Percentiles rank a stretch among this genome's conserved stretches.
These are phyloP conservation scores for Citrus maxima DNA, from an alignment of 345 rosid genomes.

Conservation along the genomic window DNA sequence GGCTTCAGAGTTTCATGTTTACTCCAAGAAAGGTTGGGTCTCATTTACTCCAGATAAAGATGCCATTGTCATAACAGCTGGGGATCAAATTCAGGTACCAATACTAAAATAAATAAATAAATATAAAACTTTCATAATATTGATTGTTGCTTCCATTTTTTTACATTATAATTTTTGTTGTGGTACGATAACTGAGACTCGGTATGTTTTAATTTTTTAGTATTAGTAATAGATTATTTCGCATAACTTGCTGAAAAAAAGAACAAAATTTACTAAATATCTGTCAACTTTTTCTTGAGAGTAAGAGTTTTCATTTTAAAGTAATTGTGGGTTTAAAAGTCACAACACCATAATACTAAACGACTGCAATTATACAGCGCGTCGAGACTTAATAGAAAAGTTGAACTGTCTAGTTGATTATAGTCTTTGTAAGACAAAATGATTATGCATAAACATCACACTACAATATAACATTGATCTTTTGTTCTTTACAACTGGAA, in stretches of 20 bases:
- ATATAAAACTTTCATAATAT: not conserved
- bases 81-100: constrained; percentile 68
- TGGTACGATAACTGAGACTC: not conserved
- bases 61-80: constrained; percentile 66
- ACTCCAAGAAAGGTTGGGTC: constrained; percentile 88
- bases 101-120: not conserved
- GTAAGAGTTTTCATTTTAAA: too few relatives aligned
- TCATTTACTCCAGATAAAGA: constrained; percentile 61
- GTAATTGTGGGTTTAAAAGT: too few relatives aligned
- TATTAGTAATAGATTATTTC: too few relatives aligned
- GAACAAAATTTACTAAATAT: too few relatives aligned
- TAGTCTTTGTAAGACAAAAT: constrained; percentile 6
- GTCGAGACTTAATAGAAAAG: not conserved
- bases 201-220: too few relatives aligned
- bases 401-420: not conserved
- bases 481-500: constrained; percentile 20
- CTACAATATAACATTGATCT: not conserved
- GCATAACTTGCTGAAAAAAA: too few relatives aligned
- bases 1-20: constrained; percentile 65
- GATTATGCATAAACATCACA: not conserved
- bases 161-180: too few relatives aligned
- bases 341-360: too few relatives aligned
- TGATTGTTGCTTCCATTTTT: not conserved
- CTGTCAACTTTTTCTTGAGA: too few relatives aligned
- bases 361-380: not conserved